Conservation (phyloP, 2,329 filamentous ascomycete species). For the Myriosclerotinia duriaeana region DNA sequence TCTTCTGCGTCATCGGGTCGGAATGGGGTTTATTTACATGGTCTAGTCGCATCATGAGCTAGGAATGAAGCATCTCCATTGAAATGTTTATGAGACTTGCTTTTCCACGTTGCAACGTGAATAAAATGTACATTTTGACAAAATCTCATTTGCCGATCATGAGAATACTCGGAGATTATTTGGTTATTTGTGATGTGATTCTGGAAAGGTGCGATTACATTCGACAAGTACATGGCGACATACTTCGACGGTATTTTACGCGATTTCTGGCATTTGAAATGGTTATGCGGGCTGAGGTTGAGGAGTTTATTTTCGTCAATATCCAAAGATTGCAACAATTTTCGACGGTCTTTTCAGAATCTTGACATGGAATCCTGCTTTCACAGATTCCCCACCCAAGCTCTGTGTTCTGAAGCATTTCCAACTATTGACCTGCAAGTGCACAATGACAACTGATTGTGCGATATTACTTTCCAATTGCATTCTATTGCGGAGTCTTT, state of each 20-base stretch:
- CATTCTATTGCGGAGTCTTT: background rate
- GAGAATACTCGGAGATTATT: slow-evolving; percentile 13
- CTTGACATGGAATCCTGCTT: background rate
- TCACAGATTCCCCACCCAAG: background rate
- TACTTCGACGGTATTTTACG: background rate
- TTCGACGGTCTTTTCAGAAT: background rate
- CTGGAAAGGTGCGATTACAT: slow-evolving; percentile 7
- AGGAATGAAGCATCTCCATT: slow-evolving; percentile 25
- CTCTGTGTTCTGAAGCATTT: background rate
- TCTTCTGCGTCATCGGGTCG: slow-evolving; percentile 39
- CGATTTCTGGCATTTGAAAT: slow-evolving; percentile 1
- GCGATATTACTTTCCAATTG: background rate
- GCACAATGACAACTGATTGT: background rate
- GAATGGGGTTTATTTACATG: slow-evolving; percentile 38
- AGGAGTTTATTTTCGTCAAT: background rate
- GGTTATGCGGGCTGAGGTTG: background rate
- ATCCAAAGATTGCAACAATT: background rate
- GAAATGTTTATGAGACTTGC: slow-evolving; percentile 20
- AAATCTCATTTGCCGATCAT: slow-evolving; percentile 20
- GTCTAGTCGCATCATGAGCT: slow-evolving; percentile 37
- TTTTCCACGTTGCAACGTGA: slow-evolving; percentile 23
- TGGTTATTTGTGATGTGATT: slow-evolving; percentile 19
- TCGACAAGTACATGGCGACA: background rate
- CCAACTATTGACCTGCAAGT: slow-evolving; percentile 11
- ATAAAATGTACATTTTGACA: slow-evolving; percentile 23